Base-by-base conservation (phyloP, 179 eudicot species). In the Spergularia azorica region DNA sequence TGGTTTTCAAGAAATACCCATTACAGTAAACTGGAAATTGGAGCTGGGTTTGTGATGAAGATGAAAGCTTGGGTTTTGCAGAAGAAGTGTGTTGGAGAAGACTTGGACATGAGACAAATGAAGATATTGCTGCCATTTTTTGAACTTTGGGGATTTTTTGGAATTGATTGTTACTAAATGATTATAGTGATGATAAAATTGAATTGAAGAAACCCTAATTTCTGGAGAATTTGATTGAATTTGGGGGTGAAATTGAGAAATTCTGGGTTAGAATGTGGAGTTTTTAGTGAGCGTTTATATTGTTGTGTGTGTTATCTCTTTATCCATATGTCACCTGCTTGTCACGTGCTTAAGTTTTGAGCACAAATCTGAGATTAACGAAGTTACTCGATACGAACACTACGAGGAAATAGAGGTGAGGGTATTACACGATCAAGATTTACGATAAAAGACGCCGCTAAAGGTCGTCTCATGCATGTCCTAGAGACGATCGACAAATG, bases 51-150 rank as follows among this genome's bases (percentile, higher is more conserved):
- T 79, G 72, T 6, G 77, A 12, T 63, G 36, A 78, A 71, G 77
- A 12, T 63, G 36, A 78, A 71, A 71, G 16, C 39, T 56, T 65
- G 67, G 66, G 21, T 48, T 70, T 81, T 78, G 77, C 26, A 20
- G 72, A 14, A 9, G 65, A 62, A 20, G 32, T 67, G 71, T 67
- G 71, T 60, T 77, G 78, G 9, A 69, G 16, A 2, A 77, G 16
- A 8, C 67, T 56, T 38, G 75, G 67, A 46, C 41, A 68, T 69
- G 78, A 73, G 12, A 77, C 32, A 7, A 81, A 39, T 41, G 81
- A 77, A 13, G 81, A 78, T 43, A 78, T 78, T 41, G 81, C 15
- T 65, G 81, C 67, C 77, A 78, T 78, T 72, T 78, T 61, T n/a
- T 76, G 46, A 41, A 6, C n/a, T 41, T 67, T 39, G 70, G 20